phyloP scores from a whole-genome alignment of 352 stramenopile species.

The Globisporangium rhizosaccharum region DNA sequence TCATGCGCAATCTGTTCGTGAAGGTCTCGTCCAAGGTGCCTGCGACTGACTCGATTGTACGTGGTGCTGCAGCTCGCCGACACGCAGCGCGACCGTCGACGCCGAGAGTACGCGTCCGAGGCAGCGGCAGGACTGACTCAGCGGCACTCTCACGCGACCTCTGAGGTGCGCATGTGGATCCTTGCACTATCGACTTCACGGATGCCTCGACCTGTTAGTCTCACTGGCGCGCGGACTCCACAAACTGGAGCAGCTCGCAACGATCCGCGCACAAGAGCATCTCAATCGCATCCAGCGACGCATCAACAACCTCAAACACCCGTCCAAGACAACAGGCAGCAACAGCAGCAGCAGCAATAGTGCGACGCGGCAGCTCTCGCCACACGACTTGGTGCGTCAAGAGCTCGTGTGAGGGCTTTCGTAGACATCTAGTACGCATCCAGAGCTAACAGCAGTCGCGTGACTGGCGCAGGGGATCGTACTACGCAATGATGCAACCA shows the following conservation, averaged over 20 bases:
- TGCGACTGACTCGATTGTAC: not conserved
- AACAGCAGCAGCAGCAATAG: no score
- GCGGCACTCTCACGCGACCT: no score
- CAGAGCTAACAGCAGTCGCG: not conserved
- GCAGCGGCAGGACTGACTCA: not conserved
- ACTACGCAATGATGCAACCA: not conserved
- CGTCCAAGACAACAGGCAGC: not conserved
- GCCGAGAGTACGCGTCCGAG: constrained; percentile 6
- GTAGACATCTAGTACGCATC: no score
- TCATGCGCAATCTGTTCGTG: no score
- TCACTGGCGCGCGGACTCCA: no score
- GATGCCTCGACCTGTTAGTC: no score
- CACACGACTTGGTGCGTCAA: constrained; percentile 9
- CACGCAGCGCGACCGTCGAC: constrained; percentile 3
- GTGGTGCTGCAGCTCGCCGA: constrained; percentile 5
- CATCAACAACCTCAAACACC: constrained; percentile 4
- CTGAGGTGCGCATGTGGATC: not conserved
- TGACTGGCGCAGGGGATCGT: constrained; percentile 5
- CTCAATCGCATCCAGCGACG: constrained; percentile 8
- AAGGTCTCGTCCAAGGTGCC: not conserved
- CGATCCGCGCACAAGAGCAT: constrained; percentile 10
- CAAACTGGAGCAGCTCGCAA: not conserved
- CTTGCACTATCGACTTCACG: no score
- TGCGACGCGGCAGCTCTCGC: constrained; percentile 5
- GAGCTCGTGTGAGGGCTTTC: not conserved